phyloP scores from a whole-genome alignment of 805 yeast species.

The Yamadazyma nakazawae region DNA sequence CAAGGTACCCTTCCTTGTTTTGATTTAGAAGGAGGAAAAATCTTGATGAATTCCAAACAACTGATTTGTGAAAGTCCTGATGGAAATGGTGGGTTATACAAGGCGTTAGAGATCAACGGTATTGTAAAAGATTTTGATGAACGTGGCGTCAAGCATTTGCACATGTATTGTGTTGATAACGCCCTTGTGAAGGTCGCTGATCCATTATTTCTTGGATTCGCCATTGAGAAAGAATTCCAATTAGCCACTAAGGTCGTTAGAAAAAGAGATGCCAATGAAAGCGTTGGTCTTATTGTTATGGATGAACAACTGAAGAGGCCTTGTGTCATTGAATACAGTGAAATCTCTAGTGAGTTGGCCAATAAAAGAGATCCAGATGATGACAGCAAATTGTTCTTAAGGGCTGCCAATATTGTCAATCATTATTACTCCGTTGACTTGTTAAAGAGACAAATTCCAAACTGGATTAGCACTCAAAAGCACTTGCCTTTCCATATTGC shows the following conservation, averaged over 20 bases:
- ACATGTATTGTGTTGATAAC: slow-evolving; percentile 97
- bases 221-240: slow-evolving; percentile 61
- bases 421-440: slow-evolving; percentile 90
- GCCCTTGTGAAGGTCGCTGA: slow-evolving; percentile 90
- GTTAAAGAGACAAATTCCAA: slow-evolving; percentile 53
- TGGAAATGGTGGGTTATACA: slow-evolving; percentile 96
- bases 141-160: slow-evolving; percentile 81
- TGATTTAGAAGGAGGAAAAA: slow-evolving; percentile 60
- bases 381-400: slow-evolving; percentile 51
- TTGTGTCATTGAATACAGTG: slow-evolving; percentile 93
- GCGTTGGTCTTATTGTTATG: slow-evolving; percentile 87
- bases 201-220: slow-evolving; percentile 84
- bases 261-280: slow-evolving; percentile 81
- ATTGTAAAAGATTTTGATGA: slow-evolving; percentile 63
- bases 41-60: slow-evolving; percentile 56
- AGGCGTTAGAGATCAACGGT: slow-evolving; percentile 65
- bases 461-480: slow-evolving; percentile 66
- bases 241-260: slow-evolving; percentile 94
- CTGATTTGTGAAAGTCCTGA: slow-evolving; percentile 85
- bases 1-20: slow-evolving; percentile 96
- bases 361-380: slow-evolving; percentile 59
- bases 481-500: slow-evolving; percentile 94
- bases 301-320: slow-evolving; percentile 59
- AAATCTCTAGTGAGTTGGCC: slow-evolving; percentile 73
- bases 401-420: slow-evolving; percentile 97